phyloP scores from a whole-genome alignment of 2,329 filamentous ascomycete species.

The Hymenoscyphus repandus region DNA sequence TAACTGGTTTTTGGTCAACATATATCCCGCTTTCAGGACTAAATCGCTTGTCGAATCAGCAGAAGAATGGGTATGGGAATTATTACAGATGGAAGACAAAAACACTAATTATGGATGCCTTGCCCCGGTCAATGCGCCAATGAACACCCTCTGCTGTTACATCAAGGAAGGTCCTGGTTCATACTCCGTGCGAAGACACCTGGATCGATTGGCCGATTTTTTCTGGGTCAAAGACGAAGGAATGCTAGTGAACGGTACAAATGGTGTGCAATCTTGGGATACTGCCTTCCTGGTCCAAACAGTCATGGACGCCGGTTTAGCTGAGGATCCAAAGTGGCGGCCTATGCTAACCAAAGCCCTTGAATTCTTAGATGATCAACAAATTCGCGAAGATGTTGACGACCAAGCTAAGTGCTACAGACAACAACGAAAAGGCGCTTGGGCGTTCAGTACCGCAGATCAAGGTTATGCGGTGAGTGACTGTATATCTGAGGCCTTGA shows the following conservation, averaged over 20 bases:
- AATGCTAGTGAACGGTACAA: slow-evolving; percentile 92
- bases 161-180: slow-evolving; percentile 76
- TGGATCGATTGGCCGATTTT: slow-evolving; percentile 78
- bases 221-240: slow-evolving; percentile 90
- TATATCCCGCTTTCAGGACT: slow-evolving; percentile 74
- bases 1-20: slow-evolving; percentile 72
- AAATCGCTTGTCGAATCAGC: slow-evolving; percentile 62
- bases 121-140: slow-evolving; percentile 81
- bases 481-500: slow-evolving; percentile 86
- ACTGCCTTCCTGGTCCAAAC: slow-evolving; percentile 87
- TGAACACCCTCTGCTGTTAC: slow-evolving; percentile 87
- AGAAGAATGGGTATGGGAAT: slow-evolving; percentile 74
- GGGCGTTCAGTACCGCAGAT: slow-evolving; percentile 88
- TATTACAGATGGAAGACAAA: slow-evolving; percentile 85
- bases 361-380: slow-evolving; percentile 82
- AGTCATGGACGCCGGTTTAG: slow-evolving; percentile 71
- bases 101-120: slow-evolving; percentile 86
- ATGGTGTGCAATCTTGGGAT: slow-evolving; percentile 98
- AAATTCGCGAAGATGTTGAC: slow-evolving; percentile 77
- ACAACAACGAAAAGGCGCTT: slow-evolving; percentile 85
- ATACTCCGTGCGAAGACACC: slow-evolving; percentile 66
- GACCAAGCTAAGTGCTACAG: slow-evolving; percentile 80
- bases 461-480: slow-evolving; percentile 96
- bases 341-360: slow-evolving; percentile 81
- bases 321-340: slow-evolving; percentile 69